Conservation (phyloP, 2,329 filamentous ascomycete genomes). For the Alternaria gaisen region DNA sequence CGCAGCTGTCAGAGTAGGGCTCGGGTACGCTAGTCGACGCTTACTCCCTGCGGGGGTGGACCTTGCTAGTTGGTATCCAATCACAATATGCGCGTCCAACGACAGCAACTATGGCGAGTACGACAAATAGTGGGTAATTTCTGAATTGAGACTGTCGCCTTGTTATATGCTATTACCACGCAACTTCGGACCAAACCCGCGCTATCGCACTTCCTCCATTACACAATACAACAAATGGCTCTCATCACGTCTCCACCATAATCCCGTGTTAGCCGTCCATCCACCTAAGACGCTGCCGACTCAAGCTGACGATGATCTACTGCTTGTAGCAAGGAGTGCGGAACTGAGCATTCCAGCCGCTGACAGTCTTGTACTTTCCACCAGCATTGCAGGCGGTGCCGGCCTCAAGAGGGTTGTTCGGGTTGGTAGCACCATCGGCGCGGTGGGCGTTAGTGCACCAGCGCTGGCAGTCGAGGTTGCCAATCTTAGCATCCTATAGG, state of each 20-base stretch:
- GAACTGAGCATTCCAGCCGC: constrained; percentile 9
- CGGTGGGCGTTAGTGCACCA: constrained; percentile 13
- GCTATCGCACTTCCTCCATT: background rate
- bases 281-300: background rate
- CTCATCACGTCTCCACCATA: constrained; percentile 1
- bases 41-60: background rate
- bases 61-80: constrained; percentile 2
- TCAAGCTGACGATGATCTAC: constrained; percentile 5
- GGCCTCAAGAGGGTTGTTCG: constrained; percentile 10
- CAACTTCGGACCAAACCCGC: background rate
- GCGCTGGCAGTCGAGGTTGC: constrained; percentile 12
- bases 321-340: constrained; percentile 8
- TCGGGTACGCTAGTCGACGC: background rate
- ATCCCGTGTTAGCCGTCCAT: background rate
- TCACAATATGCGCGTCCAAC: constrained; percentile 1
- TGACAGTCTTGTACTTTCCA: constrained; percentile 12
- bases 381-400: constrained; percentile 6
- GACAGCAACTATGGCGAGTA: background rate
- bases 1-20: background rate
- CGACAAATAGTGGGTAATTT: background rate
- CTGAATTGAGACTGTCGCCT: constrained; percentile 1
- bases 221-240: constrained; percentile 1
- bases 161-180: background rate
- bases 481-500: constrained; percentile 1
- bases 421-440: constrained; percentile 3